phyloP scores from a whole-genome alignment of 2,329 filamentous ascomycete species.

The Verticillium longisporum region DNA sequence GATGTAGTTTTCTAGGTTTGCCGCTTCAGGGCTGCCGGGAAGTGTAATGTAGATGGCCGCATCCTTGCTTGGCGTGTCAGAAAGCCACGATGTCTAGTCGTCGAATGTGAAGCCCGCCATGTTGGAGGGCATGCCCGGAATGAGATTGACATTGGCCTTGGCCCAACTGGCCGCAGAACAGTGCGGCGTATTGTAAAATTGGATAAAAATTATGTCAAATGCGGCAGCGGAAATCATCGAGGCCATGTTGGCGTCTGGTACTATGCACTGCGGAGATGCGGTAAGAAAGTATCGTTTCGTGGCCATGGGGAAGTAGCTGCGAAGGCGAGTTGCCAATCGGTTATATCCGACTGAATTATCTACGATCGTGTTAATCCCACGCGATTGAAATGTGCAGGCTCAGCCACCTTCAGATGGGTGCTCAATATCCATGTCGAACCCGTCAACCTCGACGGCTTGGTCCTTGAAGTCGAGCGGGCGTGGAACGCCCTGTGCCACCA shows the following conservation, averaged over 20 bases:
- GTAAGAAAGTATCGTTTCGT: conserved; percentile 33
- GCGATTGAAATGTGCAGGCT: neutral
- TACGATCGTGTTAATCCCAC: neutral
- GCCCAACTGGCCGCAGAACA: conserved; percentile 24
- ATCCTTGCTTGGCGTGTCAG: conserved; percentile 15
- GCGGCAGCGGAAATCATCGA: conserved; percentile 27
- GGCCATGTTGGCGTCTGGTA: conserved; percentile 29
- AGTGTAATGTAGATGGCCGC: conserved; percentile 23
- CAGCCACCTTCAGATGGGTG: conserved; percentile 16
- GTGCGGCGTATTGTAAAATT: conserved; percentile 40
- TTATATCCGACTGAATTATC: conserved; percentile 22
- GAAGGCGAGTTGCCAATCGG: conserved; percentile 18
- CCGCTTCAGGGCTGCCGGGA: conserved; percentile 17
- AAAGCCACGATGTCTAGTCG: conserved; percentile 18
- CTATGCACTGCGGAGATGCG: conserved; percentile 37
- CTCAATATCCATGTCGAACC: conserved; percentile 24
- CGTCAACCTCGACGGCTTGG: conserved; percentile 21
- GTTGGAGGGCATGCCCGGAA: conserved; percentile 11
- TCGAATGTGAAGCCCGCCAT: conserved; percentile 21
- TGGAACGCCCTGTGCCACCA: conserved; percentile 18
- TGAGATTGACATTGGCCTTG: conserved; percentile 17
- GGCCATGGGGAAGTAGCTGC: conserved; percentile 14
- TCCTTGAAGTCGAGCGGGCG: conserved; percentile 10
- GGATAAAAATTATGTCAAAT: conserved; percentile 36
- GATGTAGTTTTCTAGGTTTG: conserved; percentile 16